Conservation (phyloP, 2,329 filamentous ascomycete genomes). For the Chrysosporium keratinophilum region DNA sequence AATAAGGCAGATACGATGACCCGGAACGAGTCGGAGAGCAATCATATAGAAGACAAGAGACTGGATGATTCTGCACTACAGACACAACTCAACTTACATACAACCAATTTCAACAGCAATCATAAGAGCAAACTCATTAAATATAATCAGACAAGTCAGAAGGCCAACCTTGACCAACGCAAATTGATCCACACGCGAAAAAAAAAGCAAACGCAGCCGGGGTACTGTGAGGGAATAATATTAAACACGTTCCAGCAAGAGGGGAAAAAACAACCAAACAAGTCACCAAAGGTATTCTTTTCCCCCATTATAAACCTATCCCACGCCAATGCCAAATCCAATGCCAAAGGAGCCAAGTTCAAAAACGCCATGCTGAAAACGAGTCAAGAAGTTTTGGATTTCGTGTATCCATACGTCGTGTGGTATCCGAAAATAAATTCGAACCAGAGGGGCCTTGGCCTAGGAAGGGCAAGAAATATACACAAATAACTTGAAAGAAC, state of each 20-base stretch:
- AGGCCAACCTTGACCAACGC: background rate
- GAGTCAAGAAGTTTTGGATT: background rate
- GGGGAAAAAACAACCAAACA: background rate
- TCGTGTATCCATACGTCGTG: background rate
- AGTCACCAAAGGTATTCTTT: background rate
- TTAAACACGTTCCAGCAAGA: constrained; percentile 1
- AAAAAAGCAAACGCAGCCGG: constrained; percentile 11
- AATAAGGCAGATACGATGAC: too few species aligned
- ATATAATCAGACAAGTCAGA: constrained; percentile 3
- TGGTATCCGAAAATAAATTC: constrained; percentile 16
- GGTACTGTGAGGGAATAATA: background rate
- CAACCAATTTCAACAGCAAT: constrained; percentile 3
- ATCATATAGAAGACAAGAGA: too few species aligned
- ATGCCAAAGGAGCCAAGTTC: background rate
- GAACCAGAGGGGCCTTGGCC: background rate
- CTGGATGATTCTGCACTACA: background rate
- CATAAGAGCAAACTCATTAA: constrained; percentile 5
- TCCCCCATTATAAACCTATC: background rate
- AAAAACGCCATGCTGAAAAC: background rate
- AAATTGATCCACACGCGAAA: constrained; percentile 12
- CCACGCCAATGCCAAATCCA: background rate
- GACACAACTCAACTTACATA: background rate
- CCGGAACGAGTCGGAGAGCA: too few species aligned
- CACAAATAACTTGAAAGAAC: constrained; percentile 1
- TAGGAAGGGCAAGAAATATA: background rate